Evolutionary conservation across 805 yeast species (phyloP).

Genomic region (Yarrowia yakushimensis): DNA sequence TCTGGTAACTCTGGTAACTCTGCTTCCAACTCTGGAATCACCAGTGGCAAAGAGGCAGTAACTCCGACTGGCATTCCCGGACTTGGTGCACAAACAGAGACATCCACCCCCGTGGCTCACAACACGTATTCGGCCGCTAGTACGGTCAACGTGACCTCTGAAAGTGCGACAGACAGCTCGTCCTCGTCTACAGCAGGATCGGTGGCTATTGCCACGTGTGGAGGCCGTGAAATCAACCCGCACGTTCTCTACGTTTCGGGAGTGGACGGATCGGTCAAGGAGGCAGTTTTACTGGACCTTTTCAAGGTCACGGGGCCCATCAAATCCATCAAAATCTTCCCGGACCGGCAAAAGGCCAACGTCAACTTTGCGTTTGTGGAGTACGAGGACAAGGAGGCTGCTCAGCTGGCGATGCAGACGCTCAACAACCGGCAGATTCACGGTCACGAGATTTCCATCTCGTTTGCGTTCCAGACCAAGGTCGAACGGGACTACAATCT

Average conservation of each 20-base stretch:
- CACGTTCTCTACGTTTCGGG: constrained; percentile 76
- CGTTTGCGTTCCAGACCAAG: constrained; percentile 75
- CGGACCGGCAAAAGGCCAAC: constrained; percentile 67
- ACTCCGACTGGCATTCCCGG: background rate
- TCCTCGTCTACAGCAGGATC: background rate
- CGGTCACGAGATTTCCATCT: constrained; percentile 58
- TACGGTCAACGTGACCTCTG: background rate
- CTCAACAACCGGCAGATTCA: constrained; percentile 55
- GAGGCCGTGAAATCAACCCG: constrained; percentile 76
- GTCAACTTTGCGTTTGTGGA: constrained; percentile 84
- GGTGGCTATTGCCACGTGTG: constrained; percentile 36
- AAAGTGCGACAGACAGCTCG: background rate
- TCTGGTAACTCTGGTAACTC: no score
- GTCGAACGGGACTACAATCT: constrained; percentile 58
- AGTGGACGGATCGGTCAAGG: constrained; percentile 60
- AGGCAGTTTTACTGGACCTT: constrained; percentile 56
- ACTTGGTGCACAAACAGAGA: background rate
- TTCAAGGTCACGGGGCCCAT: constrained; percentile 62
- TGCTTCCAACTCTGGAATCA: no score
- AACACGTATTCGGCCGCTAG: background rate
- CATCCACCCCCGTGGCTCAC: background rate
- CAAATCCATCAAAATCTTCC: constrained; percentile 62
- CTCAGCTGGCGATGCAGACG: constrained; percentile 57
- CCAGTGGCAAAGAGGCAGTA: background rate
- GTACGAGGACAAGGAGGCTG: constrained; percentile 54